Evolutionary conservation across 768 basidiomycete species (phyloP), one percentile per base, ranked within the genome.

Genomic region (Tephrocybe sp.): DNA sequence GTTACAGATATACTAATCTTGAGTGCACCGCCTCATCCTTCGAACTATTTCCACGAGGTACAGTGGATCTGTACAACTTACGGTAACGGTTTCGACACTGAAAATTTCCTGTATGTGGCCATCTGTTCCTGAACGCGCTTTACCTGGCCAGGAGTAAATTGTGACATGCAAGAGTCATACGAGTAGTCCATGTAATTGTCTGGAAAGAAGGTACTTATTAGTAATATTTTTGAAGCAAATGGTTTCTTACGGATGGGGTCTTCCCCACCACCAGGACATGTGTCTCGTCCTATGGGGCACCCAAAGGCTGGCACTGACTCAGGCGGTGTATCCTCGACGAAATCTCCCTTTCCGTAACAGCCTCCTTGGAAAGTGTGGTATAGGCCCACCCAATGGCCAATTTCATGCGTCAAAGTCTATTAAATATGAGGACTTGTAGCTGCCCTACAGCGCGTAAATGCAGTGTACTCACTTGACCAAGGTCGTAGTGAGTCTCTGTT

Each of bases 281-380:
- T 69, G 51, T 74, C 59, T 42, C 71, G 69, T 19, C 63, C 62
- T 25, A 56, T 64, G 15, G 69, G 71, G 59, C 77, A 78, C 18
- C 73, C 76, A 35, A 54, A 70, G 11, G 75, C 75, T 46, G 74
- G 49, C 18, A 64, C 68, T 1, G 71, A 60, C 61, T 79, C 79
- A 15, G 76, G 60, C 12, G 78, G 78, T 1, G 77, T 80, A 57
- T 79, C 78, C 8, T 58, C 59, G 47, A 80, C 76, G 16, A 43
- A 53, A 59, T 80, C 78, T 26, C 77, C 78, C 19, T 65, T 40
- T 53, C 53, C 56, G 13, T 47, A 42, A 67, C 73, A 79, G 18
- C 76, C 77, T 31, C 75, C 75, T 59, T 83, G 75, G 74, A 82
- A 82, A 21, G 80, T 80, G 65, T 82, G 80, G 65, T 73, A 82